Percentiles rank a stretch among this genome's conserved stretches.
These are phyloP conservation scores for Cladosporium sp. DNA, from an alignment of 2,329 filamentous ascomycete species.

Conservation along the genomic window DNA sequence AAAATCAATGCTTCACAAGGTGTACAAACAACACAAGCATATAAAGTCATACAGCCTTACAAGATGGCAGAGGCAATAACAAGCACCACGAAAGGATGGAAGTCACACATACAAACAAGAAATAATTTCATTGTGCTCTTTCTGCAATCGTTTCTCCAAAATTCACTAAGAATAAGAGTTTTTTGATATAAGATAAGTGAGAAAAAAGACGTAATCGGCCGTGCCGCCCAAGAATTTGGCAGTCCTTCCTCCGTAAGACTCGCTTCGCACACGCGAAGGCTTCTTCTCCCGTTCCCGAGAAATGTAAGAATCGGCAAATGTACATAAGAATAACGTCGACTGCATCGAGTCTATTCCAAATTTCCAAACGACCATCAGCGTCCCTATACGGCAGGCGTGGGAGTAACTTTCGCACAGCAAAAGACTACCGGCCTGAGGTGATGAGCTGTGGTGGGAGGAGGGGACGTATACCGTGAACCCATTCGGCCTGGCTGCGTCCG, in stretches of 20 bases:
- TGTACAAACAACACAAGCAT: neutral
- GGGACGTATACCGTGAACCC: neutral
- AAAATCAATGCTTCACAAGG: neutral
- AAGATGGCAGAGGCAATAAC: neutral
- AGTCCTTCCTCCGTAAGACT: neutral
- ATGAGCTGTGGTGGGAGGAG: neutral
- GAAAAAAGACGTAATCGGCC: neutral
- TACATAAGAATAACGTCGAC: conserved; percentile 1
- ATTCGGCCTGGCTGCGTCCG: neutral
- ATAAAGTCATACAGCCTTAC: neutral
- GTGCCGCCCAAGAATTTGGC: neutral
- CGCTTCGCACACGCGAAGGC: neutral
- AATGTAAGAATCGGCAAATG: neutral
- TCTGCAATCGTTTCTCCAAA: neutral
- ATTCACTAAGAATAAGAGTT: neutral
- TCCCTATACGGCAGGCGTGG: neutral
- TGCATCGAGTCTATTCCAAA: neutral
- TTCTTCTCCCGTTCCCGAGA: neutral
- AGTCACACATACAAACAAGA: neutral
- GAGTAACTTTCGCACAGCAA: neutral
- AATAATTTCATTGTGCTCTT: neutral
- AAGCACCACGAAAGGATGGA: neutral
- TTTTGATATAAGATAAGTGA: neutral
- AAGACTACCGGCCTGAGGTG: neutral
- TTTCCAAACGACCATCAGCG: neutral